Evolutionary conservation across 148 eudicot genomes (phyloP).

Genomic region (Simmondsia chinensis): DNA sequence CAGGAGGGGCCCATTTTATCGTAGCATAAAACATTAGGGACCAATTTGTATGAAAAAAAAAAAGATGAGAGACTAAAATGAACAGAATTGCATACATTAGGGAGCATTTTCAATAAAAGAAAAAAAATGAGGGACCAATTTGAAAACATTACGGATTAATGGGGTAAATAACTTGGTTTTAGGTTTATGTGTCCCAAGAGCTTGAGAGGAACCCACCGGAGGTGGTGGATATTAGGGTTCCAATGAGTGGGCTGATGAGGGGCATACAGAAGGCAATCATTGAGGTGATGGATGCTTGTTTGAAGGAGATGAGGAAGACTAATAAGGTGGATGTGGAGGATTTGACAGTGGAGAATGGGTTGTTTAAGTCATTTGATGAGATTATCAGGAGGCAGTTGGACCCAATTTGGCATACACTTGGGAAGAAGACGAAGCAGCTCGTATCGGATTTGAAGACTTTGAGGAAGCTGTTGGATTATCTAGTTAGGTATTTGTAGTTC

Average conservation of each 20-base stretch:
- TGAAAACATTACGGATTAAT: too few relatives aligned
- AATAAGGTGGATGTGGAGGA: constrained; percentile 99
- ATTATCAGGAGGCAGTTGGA: constrained; percentile 89
- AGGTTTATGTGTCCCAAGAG: constrained; percentile 82
- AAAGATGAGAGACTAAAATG: too few relatives aligned
- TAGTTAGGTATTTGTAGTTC: constrained; percentile 50
- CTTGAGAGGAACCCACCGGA: constrained; percentile 83
- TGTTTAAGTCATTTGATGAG: constrained; percentile 98
- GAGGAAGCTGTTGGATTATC: constrained; percentile 91
- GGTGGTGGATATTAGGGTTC: constrained; percentile 83
- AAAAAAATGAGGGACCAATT: too few relatives aligned
- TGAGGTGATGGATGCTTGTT: constrained; percentile 95
- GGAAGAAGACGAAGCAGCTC: constrained; percentile 95
- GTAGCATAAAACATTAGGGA: too few relatives aligned
- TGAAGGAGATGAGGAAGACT: constrained; percentile 98
- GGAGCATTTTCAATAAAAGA: too few relatives aligned
- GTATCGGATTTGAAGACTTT: constrained; percentile 95
- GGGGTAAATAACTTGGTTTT: too few relatives aligned
- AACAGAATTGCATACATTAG: too few relatives aligned
- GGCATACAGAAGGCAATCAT: constrained; percentile 90
- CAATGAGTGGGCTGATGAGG: constrained; percentile 69
- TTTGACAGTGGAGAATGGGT: constrained; percentile 87
- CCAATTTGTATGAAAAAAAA: too few relatives aligned
- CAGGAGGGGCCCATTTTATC: too few relatives aligned
- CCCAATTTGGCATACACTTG: constrained; percentile 97